Conservation (phyloP, 2,329 filamentous ascomycete genomes). For the Xylaria multiplex region DNA sequence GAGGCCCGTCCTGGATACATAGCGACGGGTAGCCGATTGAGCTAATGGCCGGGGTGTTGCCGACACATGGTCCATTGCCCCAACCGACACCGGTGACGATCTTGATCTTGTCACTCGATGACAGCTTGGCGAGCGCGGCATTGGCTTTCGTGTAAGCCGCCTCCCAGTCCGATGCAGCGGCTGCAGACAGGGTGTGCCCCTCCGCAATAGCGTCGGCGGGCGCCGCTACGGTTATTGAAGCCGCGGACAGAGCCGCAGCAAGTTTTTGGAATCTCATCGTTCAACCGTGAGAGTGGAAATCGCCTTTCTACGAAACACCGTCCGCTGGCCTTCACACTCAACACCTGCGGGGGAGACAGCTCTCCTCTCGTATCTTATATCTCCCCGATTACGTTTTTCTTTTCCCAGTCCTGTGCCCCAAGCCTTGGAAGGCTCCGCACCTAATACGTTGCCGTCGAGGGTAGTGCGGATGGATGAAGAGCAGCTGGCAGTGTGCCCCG, state of each 20-base stretch:
- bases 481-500: conserved; percentile 28
- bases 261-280: conserved; percentile 41
- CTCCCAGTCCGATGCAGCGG: conserved; percentile 61
- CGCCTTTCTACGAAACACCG: conserved; percentile 9
- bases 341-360: background rate
- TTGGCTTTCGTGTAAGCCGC: conserved; percentile 77
- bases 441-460: conserved; percentile 33
- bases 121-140: conserved; percentile 73
- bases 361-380: conserved; percentile 39
- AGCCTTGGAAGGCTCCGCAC: conserved; percentile 28
- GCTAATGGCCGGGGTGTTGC: conserved; percentile 66
- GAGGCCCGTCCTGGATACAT: conserved; percentile 82
- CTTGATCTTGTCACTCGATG: conserved; percentile 79
- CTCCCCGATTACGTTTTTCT: background rate
- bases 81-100: conserved; percentile 82
- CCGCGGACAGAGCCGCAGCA: conserved; percentile 37
- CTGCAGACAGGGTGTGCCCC: conserved; percentile 17
- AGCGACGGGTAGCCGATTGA: conserved; percentile 74
- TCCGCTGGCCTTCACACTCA: background rate
- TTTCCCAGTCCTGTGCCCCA: conserved; percentile 4
- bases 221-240: conserved; percentile 31
- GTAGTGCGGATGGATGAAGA: conserved; percentile 4
- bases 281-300: conserved; percentile 5
- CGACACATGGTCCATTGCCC: conserved; percentile 75
- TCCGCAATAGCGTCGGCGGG: conserved; percentile 22